Percentiles rank a stretch among this genome's conserved stretches.
phyloP scores from a whole-genome alignment of 352 stramenopile species.

The Paralagenidium karlingii region DNA sequence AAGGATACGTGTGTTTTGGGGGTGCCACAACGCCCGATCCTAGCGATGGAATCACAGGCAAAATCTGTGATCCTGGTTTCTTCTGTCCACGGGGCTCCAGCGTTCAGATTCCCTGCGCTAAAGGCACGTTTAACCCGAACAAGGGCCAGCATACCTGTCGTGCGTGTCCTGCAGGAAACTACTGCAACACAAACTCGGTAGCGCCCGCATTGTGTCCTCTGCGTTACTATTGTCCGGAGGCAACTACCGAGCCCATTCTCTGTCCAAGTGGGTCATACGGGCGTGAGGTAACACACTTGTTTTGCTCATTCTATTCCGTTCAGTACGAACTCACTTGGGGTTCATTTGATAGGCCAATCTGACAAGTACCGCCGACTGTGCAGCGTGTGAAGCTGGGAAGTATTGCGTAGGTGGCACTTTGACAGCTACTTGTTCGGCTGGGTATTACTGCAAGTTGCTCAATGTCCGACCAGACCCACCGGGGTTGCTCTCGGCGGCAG shows the following conservation, averaged over 20 bases:
- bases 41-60: conserved; percentile 36
- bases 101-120: conserved; percentile 30
- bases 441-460: conserved; percentile 70
- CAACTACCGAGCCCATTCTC: conserved; percentile 22
- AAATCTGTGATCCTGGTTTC: conserved; percentile 40
- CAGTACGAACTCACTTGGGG: too few species aligned
- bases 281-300: conserved; percentile 23
- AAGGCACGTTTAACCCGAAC: conserved; percentile 54
- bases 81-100: conserved; percentile 55
- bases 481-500: not conserved
- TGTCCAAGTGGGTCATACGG: conserved; percentile 79
- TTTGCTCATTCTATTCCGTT: too few species aligned
- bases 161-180: conserved; percentile 40
- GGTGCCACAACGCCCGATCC: conserved; percentile 35
- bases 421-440: conserved; percentile 60
- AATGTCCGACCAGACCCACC: conserved; percentile 47
- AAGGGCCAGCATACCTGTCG: conserved; percentile 28
- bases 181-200: conserved; percentile 55
- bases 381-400: conserved; percentile 47
- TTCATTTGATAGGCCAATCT: too few species aligned
- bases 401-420: conserved; percentile 68
- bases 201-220: conserved; percentile 32
- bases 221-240: conserved; percentile 59
- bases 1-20: conserved; percentile 48
- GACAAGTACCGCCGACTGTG: conserved; percentile 37